Conservation (phyloP, 192 early-diverging fungal genomes). For the Allomyces javanicus region DNA sequence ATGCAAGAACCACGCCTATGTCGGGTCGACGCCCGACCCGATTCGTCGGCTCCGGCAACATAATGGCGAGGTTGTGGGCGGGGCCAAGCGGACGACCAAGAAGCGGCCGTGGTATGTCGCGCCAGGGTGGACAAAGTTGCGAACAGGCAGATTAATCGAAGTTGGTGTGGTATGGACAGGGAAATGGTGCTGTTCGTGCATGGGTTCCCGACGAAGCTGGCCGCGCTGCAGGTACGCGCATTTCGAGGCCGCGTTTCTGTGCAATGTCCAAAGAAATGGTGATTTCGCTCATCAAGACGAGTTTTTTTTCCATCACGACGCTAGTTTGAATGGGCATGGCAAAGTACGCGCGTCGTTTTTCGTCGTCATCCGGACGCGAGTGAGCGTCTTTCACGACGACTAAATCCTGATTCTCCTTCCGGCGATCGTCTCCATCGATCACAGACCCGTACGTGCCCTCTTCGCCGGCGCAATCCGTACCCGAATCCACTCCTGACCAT, state of each 20-base stretch:
- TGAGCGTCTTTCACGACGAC: neutral
- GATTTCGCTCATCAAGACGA: neutral
- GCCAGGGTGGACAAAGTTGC: neutral
- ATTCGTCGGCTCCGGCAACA: constrained; percentile 24
- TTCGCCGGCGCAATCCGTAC: neutral
- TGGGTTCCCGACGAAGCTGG: constrained; percentile 22
- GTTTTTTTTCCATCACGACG: neutral
- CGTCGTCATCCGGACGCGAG: neutral
- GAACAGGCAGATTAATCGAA: neutral
- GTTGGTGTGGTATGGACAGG: constrained; percentile 8
- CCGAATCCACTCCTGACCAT: neutral
- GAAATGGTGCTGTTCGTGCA: constrained; percentile 22
- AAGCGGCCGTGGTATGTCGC: constrained; percentile 16
- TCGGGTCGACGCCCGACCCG: constrained; percentile 35
- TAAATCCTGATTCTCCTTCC: neutral
- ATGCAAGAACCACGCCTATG: constrained; percentile 15
- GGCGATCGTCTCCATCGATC: neutral
- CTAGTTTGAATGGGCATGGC: constrained; percentile 29
- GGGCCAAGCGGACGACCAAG: constrained; percentile 22
- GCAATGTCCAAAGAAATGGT: neutral
- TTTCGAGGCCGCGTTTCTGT: neutral
- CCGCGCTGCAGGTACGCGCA: constrained; percentile 19
- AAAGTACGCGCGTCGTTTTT: constrained; percentile 6
- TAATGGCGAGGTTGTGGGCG: constrained; percentile 31
- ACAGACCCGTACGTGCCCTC: neutral